A percentile compares a stretch with the other conserved stretches of the same genome.
Evolutionary conservation across 2,329 filamentous ascomycete genomes (phyloP).

Genomic region (Beauveria asiatica): DNA sequence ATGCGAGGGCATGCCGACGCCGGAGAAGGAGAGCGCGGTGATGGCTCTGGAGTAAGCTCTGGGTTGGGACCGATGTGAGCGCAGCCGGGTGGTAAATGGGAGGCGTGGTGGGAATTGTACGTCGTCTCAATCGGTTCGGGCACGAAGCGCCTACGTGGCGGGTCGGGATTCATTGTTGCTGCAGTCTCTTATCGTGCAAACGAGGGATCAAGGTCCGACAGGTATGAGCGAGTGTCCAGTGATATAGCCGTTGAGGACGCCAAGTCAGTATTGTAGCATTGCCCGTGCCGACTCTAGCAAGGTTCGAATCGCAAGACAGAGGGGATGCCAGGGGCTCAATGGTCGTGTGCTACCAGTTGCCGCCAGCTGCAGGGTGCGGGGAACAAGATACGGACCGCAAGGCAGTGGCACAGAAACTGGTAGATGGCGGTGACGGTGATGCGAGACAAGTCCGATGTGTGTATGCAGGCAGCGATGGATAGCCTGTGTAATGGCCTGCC

Average conservation of each 20-base stretch:
- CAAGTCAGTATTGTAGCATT: neutral
- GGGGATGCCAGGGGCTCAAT: neutral
- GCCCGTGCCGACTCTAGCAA: neutral
- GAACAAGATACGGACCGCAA: neutral
- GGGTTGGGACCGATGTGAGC: slow-evolving; percentile 40
- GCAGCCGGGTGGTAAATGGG: slow-evolving; percentile 10
- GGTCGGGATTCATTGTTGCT: slow-evolving; percentile 20
- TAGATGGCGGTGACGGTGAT: slow-evolving; percentile 7
- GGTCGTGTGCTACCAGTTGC: slow-evolving; percentile 5
- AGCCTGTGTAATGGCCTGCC: neutral
- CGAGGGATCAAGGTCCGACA: neutral
- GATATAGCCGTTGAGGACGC: neutral
- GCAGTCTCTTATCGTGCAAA: neutral
- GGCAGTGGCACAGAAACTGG: slow-evolving; percentile 1
- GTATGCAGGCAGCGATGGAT: slow-evolving; percentile 6
- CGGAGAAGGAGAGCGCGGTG: slow-evolving; percentile 39
- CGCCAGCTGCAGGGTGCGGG: neutral
- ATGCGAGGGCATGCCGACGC: neutral
- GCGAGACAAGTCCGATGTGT: slow-evolving; percentile 7
- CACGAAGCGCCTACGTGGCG: slow-evolving; percentile 50
- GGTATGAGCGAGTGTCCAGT: neutral
- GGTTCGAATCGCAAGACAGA: neutral
- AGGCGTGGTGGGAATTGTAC: slow-evolving; percentile 45
- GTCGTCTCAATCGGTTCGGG: slow-evolving; percentile 67
- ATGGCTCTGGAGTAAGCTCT: slow-evolving; percentile 47